Conservation (phyloP, 2,329 filamentous ascomycete genomes). For the Apiospora marii region DNA sequence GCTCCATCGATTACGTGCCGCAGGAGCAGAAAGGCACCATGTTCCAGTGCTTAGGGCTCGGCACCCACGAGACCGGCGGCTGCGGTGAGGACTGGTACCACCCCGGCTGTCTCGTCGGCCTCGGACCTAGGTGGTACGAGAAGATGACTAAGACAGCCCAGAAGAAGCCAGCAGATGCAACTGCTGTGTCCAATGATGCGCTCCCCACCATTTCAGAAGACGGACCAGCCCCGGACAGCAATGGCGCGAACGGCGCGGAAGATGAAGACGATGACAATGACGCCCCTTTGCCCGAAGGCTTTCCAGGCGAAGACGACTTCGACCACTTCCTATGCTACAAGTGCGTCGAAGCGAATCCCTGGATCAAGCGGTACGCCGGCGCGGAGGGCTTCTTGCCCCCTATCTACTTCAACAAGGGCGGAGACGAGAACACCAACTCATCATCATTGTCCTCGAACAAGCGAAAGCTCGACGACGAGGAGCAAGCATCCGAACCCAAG, state of each 20-base stretch:
- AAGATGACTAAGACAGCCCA: conserved; percentile 46
- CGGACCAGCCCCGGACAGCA: conserved; percentile 31
- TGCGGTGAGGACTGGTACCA: conserved; percentile 99
- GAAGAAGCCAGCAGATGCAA: conserved; percentile 30
- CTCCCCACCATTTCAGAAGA: conserved; percentile 61
- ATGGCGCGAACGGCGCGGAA: neutral
- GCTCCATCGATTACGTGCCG: conserved; percentile 86
- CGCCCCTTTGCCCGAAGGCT: conserved; percentile 79
- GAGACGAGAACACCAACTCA: conserved; percentile 21
- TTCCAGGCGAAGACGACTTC: conserved; percentile 89
- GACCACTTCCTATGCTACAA: conserved; percentile 94
- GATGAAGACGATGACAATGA: conserved; percentile 61
- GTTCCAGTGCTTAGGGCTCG: conserved; percentile 94
- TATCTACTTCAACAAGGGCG: conserved; percentile 59
- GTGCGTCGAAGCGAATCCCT: conserved; percentile 85
- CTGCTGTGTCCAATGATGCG: conserved; percentile 33
- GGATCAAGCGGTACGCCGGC: conserved; percentile 90
- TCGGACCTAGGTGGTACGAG: conserved; percentile 77
- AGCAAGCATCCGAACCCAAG: conserved; percentile 50
- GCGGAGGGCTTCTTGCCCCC: conserved; percentile 80
- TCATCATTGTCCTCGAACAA: conserved; percentile 58
- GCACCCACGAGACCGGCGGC: conserved; percentile 79
- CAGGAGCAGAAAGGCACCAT: conserved; percentile 93
- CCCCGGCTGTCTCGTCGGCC: conserved; percentile 86
- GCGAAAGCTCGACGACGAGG: conserved; percentile 69